Percentiles rank a stretch among this genome's conserved stretches.
Conservation (phyloP, 441 rosid genomes). For the Geranium incanum region DNA sequence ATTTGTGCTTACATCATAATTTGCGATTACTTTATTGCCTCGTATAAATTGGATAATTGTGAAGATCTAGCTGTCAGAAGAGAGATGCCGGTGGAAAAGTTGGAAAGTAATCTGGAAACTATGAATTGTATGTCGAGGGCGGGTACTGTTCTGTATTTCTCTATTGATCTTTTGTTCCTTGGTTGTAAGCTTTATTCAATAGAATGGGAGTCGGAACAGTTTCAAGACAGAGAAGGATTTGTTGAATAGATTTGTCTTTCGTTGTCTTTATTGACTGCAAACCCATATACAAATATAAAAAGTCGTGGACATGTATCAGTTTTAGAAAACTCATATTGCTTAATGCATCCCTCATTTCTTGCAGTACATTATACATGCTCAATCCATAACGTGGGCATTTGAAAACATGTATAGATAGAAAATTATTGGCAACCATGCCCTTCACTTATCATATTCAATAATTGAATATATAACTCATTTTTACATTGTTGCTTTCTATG, state of each 20-base stretch:
- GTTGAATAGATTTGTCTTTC: neutral
- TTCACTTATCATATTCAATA: neutral
- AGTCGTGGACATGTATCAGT: neutral
- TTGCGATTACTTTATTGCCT: neutral
- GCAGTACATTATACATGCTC: neutral
- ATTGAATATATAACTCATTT: neutral
- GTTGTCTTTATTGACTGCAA: neutral
- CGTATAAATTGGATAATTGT: neutral
- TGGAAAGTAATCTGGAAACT: neutral
- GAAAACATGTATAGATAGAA: neutral
- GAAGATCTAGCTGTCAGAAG: too few species aligned
- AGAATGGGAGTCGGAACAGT: neutral
- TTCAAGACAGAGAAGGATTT: neutral
- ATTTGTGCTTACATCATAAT: neutral
- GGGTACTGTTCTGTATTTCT: neutral
- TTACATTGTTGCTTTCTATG: constrained; percentile 12
- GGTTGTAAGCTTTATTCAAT: neutral
- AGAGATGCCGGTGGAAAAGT: neutral
- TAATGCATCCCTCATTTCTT: neutral
- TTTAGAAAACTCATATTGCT: neutral
- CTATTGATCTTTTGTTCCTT: neutral
- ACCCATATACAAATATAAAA: neutral
- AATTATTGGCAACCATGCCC: neutral
- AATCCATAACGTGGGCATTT: neutral
- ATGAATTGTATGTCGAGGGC: neutral